Evolutionary conservation across 73 alveolate genomes (phyloP), one percentile per base, ranked within the genome.

Genomic region (Paramecium primaurelia): DNA sequence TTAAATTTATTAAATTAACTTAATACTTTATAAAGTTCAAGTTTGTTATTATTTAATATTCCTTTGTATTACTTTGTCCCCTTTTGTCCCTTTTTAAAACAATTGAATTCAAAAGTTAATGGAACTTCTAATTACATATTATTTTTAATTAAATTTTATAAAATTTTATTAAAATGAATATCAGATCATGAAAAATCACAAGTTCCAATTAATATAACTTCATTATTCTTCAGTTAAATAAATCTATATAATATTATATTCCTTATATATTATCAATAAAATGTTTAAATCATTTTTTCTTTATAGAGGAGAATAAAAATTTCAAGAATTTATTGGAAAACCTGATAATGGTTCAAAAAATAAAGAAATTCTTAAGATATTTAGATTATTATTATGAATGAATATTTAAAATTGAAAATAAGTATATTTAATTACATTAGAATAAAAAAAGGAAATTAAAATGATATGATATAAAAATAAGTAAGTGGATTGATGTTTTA

Each of bases 371-470:
- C 25, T 22, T 22, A 22, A 22, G 25, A 0, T 22, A 22, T 22
- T 22, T 22, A 22, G 25, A 22, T 22, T 22, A 22, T 22, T 22
- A 22, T 22, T 22, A 22, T 22, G 25, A 22, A 22, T 22, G 25
- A 22, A 22, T 0, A 22, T 22, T 22, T 22, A 22, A 22, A 22
- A 22, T 0, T 22, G 25, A 22, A 22, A 22, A 22, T 22, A 22
- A 22, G 25, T 22, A 22, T 22, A 22, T 22, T 0, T 0, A 10
- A 40, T 14, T 58, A 86, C 68, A 26, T 86, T 86, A 58, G 58
- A 32, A 58, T 86, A 59, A 86, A 86, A 49, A 86, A 69, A 18
- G 92, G 86, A 1, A 86, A 86, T 2, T 71, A 86, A 32, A 86
- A 28, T 49, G 92, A 86, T 34, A 69, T 86, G 10, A 30, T 25